These are phyloP conservation scores for Echites panduratus DNA, from an alignment of 257 asterid genomes.

Conservation along the genomic window DNA sequence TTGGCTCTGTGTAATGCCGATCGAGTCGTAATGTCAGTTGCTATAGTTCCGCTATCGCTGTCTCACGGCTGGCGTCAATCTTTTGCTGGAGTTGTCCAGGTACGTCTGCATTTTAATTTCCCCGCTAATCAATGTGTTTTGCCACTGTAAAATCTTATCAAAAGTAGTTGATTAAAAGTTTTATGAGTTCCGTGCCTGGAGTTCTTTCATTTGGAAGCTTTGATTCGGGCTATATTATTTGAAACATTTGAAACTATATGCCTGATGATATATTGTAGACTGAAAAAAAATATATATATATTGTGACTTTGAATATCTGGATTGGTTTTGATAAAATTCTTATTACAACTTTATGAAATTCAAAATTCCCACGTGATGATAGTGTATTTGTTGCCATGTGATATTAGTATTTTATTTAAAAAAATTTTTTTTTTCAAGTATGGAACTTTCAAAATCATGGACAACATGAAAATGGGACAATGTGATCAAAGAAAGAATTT, in stretches of 20 bases:
- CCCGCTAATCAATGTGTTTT: not conserved
- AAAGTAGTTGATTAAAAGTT: not conserved
- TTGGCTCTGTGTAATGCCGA: slow-evolving; percentile 92
- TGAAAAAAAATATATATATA: not conserved
- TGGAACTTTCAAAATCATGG: not conserved
- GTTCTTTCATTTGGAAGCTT: not conserved
- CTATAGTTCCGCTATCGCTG: slow-evolving; percentile 75
- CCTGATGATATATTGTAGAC: not conserved
- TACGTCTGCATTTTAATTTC: slow-evolving; percentile 18
- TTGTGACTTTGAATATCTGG: not conserved
- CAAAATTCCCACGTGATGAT: not conserved
- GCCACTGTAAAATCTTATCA: not conserved
- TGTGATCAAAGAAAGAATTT: not conserved
- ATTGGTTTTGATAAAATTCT: not conserved
- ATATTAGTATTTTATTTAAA: not conserved
- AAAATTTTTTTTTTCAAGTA: too few relatives aligned
- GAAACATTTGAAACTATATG: not conserved
- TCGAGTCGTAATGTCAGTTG: slow-evolving; percentile 98
- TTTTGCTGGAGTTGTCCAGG: slow-evolving; percentile 94
- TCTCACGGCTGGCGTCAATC: slow-evolving; percentile 87
- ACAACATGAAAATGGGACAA: not conserved
- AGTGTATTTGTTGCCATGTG: not conserved
- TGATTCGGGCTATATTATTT: not conserved
- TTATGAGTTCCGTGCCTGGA: not conserved
- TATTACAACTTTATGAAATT: not conserved